Conservation (phyloP, 257 asterid species). For the Salvia hispanica region DNA sequence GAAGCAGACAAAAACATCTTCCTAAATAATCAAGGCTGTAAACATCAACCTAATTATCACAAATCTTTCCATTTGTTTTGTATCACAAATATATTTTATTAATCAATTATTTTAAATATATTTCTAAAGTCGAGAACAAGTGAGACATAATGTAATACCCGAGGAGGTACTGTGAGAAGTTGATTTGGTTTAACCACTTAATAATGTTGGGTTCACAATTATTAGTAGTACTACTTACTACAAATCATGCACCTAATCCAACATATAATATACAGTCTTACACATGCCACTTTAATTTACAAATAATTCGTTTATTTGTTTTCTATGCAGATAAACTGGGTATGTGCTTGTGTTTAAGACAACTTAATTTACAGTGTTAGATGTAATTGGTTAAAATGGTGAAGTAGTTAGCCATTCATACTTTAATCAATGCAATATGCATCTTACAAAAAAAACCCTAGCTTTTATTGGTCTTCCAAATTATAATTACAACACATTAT, state of each 20-base stretch:
- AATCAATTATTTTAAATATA: not conserved
- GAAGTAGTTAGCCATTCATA: too few species aligned
- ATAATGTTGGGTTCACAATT: constrained; percentile 28
- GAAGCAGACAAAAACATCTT: constrained; percentile 1
- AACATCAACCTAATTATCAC: constrained; percentile 12
- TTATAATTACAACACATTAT: too few species aligned
- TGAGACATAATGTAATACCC: not conserved
- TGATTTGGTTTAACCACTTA: not conserved
- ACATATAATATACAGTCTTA: constrained; percentile 23
- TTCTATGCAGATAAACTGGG: too few species aligned
- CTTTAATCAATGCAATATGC: too few species aligned
- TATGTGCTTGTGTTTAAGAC: too few species aligned
- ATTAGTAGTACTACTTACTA: not conserved
- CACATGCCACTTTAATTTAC: constrained; percentile 22
- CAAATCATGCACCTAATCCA: constrained; percentile 56
- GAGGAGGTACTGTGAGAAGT: too few species aligned
- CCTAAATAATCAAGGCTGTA: constrained; percentile 21
- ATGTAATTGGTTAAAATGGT: too few species aligned
- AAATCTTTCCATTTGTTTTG: constrained; percentile 13
- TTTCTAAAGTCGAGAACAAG: not conserved
- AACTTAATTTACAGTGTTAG: too few species aligned
- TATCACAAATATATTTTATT: not conserved
- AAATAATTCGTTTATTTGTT: constrained; percentile 8
- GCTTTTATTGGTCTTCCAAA: not conserved
- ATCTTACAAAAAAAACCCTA: too few species aligned